phyloP scores from a whole-genome alignment of 805 yeast species.

The Candida schatavii region DNA sequence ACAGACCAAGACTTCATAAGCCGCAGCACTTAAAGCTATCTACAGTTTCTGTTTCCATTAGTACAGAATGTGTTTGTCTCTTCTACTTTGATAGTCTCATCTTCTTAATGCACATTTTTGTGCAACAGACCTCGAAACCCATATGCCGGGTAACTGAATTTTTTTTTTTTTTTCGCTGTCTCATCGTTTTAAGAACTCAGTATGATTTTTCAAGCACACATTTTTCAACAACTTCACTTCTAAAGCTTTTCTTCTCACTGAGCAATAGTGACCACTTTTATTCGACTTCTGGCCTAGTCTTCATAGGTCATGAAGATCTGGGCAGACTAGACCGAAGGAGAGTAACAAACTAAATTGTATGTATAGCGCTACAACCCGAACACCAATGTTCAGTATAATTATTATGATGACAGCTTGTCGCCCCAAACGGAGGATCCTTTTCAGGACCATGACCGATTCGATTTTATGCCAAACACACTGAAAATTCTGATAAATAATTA shows the following conservation, averaged over 20 bases:
- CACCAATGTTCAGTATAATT: slow-evolving; percentile 8
- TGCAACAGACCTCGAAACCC: no score
- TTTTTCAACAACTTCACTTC: no score
- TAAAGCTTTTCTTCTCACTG: no score
- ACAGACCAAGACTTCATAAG: no score
- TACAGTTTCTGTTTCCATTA: no score
- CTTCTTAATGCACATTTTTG: no score
- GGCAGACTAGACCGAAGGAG: neutral
- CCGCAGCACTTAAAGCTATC: no score
- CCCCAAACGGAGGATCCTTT: slow-evolving; percentile 69
- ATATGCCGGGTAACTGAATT: neutral
- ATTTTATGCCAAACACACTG: slow-evolving; percentile 63
- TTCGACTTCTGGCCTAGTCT: slow-evolving; percentile 1
- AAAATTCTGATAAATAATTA: slow-evolving; percentile 51
- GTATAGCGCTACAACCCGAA: neutral
- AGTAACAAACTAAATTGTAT: slow-evolving; percentile 4
- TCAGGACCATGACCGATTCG: slow-evolving; percentile 70
- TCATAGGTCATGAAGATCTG: neutral
- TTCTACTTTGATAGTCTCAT: no score
- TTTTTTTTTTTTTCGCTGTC: neutral
- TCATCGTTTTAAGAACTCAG: neutral
- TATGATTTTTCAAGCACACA: no score
- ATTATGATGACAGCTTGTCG: slow-evolving; percentile 66
- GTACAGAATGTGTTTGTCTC: no score
- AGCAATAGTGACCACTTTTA: no score